A percentile compares a stretch with the other conserved stretches of the same genome.
These are phyloP conservation scores for Colletotrichum sp. DNA, from an alignment of 2,329 filamentous ascomycete species.

Conservation along the genomic window DNA sequence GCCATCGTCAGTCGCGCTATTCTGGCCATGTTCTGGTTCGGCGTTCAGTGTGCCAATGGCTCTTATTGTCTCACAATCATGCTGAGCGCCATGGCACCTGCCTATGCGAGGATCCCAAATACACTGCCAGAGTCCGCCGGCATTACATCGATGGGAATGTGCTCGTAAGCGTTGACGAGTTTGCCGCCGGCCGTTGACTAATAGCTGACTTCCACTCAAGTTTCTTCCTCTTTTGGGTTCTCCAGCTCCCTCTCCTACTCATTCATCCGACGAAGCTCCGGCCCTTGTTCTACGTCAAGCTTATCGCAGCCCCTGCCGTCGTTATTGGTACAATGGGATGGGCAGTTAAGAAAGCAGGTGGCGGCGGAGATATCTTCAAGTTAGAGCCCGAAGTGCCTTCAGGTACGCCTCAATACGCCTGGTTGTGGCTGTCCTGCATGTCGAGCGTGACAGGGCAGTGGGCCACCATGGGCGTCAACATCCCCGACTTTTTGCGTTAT, in stretches of 20 bases:
- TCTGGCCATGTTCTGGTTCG: constrained; percentile 62
- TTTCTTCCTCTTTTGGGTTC: constrained; percentile 63
- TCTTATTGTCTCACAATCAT: constrained; percentile 34
- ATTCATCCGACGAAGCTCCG: constrained; percentile 61
- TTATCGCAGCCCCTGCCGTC: constrained; percentile 20
- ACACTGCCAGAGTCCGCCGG: constrained; percentile 53
- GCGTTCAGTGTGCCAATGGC: constrained; percentile 53
- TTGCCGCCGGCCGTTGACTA: not conserved
- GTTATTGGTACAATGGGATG: constrained; percentile 25
- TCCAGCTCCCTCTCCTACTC: constrained; percentile 58
- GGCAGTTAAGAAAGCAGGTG: constrained; percentile 18
- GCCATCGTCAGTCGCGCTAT: constrained; percentile 44
- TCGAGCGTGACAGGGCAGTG: constrained; percentile 15
- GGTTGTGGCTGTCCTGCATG: constrained; percentile 22
- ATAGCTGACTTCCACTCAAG: constrained; percentile 28
- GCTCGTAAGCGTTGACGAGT: not conserved
- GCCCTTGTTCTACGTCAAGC: constrained; percentile 60
- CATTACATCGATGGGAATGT: constrained; percentile 43
- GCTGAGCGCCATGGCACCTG: constrained; percentile 56
- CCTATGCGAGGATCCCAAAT: constrained; percentile 58
- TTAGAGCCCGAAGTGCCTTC: constrained; percentile 3
- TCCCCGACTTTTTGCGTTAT: constrained; percentile 52
- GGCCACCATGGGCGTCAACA: constrained; percentile 41
- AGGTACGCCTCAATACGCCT: constrained; percentile 13
- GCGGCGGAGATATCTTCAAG: constrained; percentile 23